Conservation (phyloP, 1,284 basidiomycete species). For the Rhodofomes roseus region DNA sequence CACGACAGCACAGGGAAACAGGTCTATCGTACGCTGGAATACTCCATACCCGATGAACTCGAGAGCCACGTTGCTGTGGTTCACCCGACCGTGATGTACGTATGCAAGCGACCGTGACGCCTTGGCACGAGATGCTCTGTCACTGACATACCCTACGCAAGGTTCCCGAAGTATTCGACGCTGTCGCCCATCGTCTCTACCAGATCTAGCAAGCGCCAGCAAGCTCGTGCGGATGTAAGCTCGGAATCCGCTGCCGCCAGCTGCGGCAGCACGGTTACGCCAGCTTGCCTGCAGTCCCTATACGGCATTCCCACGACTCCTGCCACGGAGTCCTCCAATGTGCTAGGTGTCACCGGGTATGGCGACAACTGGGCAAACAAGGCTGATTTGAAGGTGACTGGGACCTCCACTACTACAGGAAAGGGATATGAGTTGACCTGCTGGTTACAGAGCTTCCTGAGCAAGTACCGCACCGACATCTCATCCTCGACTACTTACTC, state of each 20-base stretch:
- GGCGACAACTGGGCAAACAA: constrained; percentile 50
- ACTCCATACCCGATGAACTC: constrained; percentile 38
- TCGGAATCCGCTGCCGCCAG: constrained; percentile 7
- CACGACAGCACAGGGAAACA: constrained; percentile 30
- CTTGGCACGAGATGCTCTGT: background rate
- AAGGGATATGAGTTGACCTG: too few species aligned
- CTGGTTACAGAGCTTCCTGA: constrained; percentile 50
- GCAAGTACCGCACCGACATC: constrained; percentile 46
- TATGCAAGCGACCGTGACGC: background rate
- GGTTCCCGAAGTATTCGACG: constrained; percentile 18
- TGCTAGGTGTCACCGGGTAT: constrained; percentile 54
- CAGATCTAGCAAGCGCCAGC: constrained; percentile 31
- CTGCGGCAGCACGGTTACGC: constrained; percentile 37
- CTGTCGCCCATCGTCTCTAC: background rate
- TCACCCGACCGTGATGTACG: constrained; percentile 35
- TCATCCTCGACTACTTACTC: constrained; percentile 46
- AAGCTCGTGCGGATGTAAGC: constrained; percentile 47
- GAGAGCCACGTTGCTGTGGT: constrained; percentile 35
- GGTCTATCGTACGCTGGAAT: constrained; percentile 36
- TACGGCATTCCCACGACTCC: constrained; percentile 50
- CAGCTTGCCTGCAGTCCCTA: constrained; percentile 48
- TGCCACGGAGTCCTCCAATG: constrained; percentile 38
- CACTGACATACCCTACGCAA: background rate
- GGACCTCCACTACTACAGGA: background rate
- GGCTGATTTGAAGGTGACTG: constrained; percentile 41